Evolutionary conservation across 495 filamentous ascomycete species (phyloP), one percentile per base, ranked within the genome.

Genomic region (Jackrogersella minutella): DNA sequence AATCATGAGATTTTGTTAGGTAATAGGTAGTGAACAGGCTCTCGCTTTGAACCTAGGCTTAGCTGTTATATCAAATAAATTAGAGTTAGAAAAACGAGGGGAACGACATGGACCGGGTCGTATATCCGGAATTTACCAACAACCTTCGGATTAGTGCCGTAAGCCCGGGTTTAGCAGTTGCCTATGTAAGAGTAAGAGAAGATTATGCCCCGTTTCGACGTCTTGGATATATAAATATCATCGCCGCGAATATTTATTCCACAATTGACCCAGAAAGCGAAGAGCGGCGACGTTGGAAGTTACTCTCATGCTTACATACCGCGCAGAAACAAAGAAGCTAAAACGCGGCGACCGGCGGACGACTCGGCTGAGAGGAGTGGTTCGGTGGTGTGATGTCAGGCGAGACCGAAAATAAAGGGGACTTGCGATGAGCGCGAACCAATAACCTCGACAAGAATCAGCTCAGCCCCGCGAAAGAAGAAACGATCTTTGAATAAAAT

Each of bases 381-480:
- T 46, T 4, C 22, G n/a, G 62, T 66, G 62, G 62, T 60, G 49
- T 61, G 54, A 60, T 55, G 52, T 65, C 62, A 62, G 62, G 21
- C 53, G 43, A 62, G 67, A 41, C 3, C 39, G n/a, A n/a, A n/a
- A n/a, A n/a, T n/a, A n/a, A n/a, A n/a, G n/a, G n/a, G n/a, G n/a
- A n/a, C n/a, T n/a, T n/a, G n/a, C n/a, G n/a, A n/a, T n/a, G n/a
- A n/a, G n/a, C 3, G 28, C 16, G 19, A 11, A 51, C 47, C 47
- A 51, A 51, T 51, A 13, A 51, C 7, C 14, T 5, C 47, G 7
- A n/a, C n/a, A n/a, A n/a, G n/a, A n/a, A n/a, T n/a, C n/a, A n/a
- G n/a, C n/a, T n/a, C n/a, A 51, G 13, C 26, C 26, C 14, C 26
- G 26, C n/a, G 47, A 13, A 6, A 10, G 14, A 14, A 13, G 47